Percentiles rank a stretch among this genome's conserved stretches.
Conservation (phyloP, 768 basidiomycete species). For the Suillus cothurnatus region DNA sequence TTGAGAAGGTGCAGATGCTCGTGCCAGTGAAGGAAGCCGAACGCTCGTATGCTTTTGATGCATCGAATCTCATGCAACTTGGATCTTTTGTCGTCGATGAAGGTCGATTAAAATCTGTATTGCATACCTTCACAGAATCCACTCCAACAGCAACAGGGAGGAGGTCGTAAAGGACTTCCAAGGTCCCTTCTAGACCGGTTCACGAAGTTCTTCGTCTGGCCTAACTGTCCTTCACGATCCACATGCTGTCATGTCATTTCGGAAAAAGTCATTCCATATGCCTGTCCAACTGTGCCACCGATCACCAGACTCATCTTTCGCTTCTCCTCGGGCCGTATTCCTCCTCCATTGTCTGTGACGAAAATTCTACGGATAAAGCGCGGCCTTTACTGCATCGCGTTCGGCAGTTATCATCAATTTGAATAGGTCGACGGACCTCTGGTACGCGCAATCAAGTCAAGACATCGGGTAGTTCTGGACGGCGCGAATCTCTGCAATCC, state of each 20-base stretch:
- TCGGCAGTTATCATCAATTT: too few relatives aligned
- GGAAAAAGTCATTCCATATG: too few relatives aligned
- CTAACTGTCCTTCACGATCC: slow-evolving; percentile 42
- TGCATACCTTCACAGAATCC: slow-evolving; percentile 91
- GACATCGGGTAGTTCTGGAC: too few relatives aligned
- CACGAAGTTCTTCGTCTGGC: slow-evolving; percentile 59
- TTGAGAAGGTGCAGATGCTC: slow-evolving; percentile 53
- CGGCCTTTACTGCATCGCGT: too few relatives aligned
- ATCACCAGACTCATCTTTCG: too few relatives aligned
- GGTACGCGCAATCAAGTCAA: too few relatives aligned
- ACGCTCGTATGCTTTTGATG: slow-evolving; percentile 34
- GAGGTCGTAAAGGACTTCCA: slow-evolving; percentile 95
- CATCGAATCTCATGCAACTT: slow-evolving; percentile 49
- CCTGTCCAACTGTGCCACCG: too few relatives aligned
- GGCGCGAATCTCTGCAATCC: too few relatives aligned
- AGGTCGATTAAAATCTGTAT: slow-evolving; percentile 47
- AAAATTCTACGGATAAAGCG: too few relatives aligned
- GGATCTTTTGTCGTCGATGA: slow-evolving; percentile 74
- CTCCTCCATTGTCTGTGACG: too few relatives aligned
- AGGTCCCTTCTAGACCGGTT: slow-evolving; percentile 98
- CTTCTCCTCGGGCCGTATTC: too few relatives aligned
- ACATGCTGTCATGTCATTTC: slow-evolving; percentile 25
- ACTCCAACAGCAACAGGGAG: slow-evolving; percentile 90
- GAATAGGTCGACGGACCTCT: too few relatives aligned
- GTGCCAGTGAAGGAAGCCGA: slow-evolving; percentile 44